These are phyloP conservation scores for Volvox carteri DNA, from an alignment of 163 green algal species.

Conservation along the genomic window DNA sequence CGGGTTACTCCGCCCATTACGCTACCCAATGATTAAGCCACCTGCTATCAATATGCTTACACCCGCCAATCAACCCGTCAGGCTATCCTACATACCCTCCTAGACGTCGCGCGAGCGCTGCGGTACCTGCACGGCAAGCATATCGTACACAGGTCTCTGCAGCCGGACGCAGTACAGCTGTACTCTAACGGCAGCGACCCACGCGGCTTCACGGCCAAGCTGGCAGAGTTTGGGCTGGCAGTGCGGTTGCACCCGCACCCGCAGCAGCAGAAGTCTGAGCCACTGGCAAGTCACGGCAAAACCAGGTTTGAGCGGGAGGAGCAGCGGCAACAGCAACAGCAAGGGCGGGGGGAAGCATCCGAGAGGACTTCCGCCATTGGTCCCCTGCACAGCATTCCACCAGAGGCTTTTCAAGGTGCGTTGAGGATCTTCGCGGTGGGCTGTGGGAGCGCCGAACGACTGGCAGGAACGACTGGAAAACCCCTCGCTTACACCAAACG, in stretches of 20 bases:
- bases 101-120: slow-evolving; percentile 27
- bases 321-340: background rate
- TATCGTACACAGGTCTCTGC: slow-evolving; percentile 1
- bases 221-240: slow-evolving; percentile 21
- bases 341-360: background rate
- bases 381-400: too few relatives aligned
- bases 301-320: background rate
- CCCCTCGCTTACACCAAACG: too few relatives aligned
- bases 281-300: too few relatives aligned
- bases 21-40: too few relatives aligned
- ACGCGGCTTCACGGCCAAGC: background rate
- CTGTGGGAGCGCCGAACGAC: too few relatives aligned
- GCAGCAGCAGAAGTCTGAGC: background rate
- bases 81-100: slow-evolving; percentile 6
- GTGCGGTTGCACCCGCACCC: background rate
- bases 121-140: slow-evolving; percentile 10
- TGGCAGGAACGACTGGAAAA: too few relatives aligned
- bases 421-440: too few relatives aligned
- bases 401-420: too few relatives aligned
- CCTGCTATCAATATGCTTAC: too few relatives aligned
- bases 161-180: slow-evolving; percentile 3
- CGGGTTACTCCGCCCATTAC: too few relatives aligned
- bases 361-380: too few relatives aligned
- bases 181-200: background rate
- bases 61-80: too few relatives aligned